These are phyloP conservation scores for Aspergillus versicolor DNA, from an alignment of 2,329 filamentous ascomycete genomes.

Conservation along the genomic window DNA sequence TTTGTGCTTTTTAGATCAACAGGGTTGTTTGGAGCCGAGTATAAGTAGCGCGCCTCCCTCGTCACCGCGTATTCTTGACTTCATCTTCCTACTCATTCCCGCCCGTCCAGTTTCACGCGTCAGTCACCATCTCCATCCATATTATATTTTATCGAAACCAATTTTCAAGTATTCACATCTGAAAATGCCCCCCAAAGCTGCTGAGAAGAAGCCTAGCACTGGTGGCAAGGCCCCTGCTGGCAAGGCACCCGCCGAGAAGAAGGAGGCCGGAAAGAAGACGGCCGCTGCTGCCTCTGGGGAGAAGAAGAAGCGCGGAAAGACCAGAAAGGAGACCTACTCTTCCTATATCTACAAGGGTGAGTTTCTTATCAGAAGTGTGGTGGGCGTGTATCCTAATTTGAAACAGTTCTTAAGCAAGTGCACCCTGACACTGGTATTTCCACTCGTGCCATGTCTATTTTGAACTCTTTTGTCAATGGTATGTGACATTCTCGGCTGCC, in stretches of 20 bases:
- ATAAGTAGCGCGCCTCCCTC: conserved; percentile 48
- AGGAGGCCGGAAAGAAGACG: conserved; percentile 99
- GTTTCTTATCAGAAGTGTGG: conserved; percentile 37
- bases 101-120: conserved; percentile 22
- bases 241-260: conserved; percentile 91
- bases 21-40: conserved; percentile 38
- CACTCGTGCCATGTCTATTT: conserved; percentile 98
- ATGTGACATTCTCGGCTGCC: conserved; percentile 39
- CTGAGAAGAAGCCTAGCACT: conserved; percentile 93
- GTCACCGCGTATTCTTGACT: conserved; percentile 39
- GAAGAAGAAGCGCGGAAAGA: conserved; percentile 99
- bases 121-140: conserved; percentile 26
- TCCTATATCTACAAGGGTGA: conserved; percentile 99
- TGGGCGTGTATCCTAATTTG: conserved; percentile 7
- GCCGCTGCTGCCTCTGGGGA: conserved; percentile 78
- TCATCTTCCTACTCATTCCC: conserved; percentile 33
- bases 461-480: conserved; percentile 99
- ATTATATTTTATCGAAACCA: conserved; percentile 23
- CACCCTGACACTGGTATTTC: conserved; percentile 99
- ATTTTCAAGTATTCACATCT: conserved; percentile 27
- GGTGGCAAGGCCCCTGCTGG: conserved; percentile 86
- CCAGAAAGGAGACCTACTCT: conserved; percentile 99
- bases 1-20: conserved; percentile 47
- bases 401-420: conserved; percentile 95
- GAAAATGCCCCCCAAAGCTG: conserved; percentile 96